Conservation (phyloP, 495 filamentous ascomycete species). For the Hypoxylon subgilvum region DNA sequence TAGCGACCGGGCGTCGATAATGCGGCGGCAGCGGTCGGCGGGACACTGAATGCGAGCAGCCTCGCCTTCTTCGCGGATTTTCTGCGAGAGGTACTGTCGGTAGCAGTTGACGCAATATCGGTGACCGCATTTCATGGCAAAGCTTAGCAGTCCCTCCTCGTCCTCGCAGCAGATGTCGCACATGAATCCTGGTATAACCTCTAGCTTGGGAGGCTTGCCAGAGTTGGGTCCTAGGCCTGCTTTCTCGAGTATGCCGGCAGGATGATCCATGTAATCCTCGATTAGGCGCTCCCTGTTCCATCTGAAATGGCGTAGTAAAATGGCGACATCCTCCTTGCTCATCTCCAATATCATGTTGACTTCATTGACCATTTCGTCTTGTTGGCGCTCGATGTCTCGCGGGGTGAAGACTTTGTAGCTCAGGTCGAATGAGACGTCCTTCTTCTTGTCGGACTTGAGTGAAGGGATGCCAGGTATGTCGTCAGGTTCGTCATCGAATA, state of each 20-base stretch:
- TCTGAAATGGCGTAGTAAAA: conserved; percentile 82
- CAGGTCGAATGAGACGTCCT: conserved; percentile 80
- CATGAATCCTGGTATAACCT: conserved; percentile 74
- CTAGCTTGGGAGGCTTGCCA: conserved; percentile 67
- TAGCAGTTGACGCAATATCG: conserved; percentile 96
- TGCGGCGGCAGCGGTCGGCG: conserved; percentile 80
- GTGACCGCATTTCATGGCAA: conserved; percentile 94
- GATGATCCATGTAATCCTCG: conserved; percentile 90
- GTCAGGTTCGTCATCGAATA: conserved; percentile 70
- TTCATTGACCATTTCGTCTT: conserved; percentile 83
- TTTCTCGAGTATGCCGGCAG: conserved; percentile 77
- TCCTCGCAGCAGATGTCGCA: conserved; percentile 99
- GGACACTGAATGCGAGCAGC: conserved; percentile 95
- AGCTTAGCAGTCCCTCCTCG: conserved; percentile 75
- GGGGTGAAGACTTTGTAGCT: conserved; percentile 82
- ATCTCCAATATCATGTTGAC: conserved; percentile 87
- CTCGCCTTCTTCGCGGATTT: conserved; percentile 94
- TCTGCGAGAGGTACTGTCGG: conserved; percentile 83
- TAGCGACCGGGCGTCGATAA: conserved; percentile 88
- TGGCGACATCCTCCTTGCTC: conserved; percentile 83
- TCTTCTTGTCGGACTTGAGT: conserved; percentile 74
- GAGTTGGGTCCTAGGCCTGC: conserved; percentile 77
- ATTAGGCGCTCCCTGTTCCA: conserved; percentile 97
- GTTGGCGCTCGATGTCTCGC: conserved; percentile 77
- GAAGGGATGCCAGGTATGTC: conserved; percentile 75